Base-by-base conservation (phyloP, 768 basidiomycete species). In the Lactarius deliciosus region DNA sequence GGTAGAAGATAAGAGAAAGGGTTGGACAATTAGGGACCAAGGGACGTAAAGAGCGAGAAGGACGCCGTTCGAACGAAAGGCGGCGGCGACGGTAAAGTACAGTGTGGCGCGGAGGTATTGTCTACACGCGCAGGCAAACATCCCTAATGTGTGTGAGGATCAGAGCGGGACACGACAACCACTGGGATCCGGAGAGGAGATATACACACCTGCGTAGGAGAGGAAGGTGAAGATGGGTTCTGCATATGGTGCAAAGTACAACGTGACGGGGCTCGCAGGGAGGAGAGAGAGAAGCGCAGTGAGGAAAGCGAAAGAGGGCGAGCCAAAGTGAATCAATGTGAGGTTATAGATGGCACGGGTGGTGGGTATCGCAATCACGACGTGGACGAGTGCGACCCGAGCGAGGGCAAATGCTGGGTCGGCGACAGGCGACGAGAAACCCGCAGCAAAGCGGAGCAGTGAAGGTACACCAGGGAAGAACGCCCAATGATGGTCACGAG, bases 151-250 rank as follows among this genome's bases (percentile, higher is more conserved):
- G 58, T 20, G 34, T 60, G 6, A 20, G 2, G 20, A 69, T 25
- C 41, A 43, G 45, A 41, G 22, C 28, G 53, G n/a, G 57, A 16
- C 7, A 43, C 41, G 7, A 22, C 41, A 18, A 60, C 54, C 16
- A 22, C 45, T 18, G 20, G 9, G 61, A 13, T 20, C 13, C 10
- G 40, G 53, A 34, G 68, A 60, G 69, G 69, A 50, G 57, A 15
- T 70, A 67, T 1, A 68, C 78, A 68, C 73, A 81, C 91, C 93
- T 72, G 76, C 79, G 74, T 96, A 96, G 0, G 93, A 90, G 30
- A 91, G 76, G 66, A 85, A 84, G 0, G 95, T 90, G 76, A 92
- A 96, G 75, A 94, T 90, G 0, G 95, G 91, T 72, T 98, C 96
- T 58, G 79, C 86, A 75, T 91, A 96, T 0, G 90, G 83, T 0